Conservation (phyloP, 2,329 filamentous ascomycete genomes). For the Neopestalotiopsis clavispora region DNA sequence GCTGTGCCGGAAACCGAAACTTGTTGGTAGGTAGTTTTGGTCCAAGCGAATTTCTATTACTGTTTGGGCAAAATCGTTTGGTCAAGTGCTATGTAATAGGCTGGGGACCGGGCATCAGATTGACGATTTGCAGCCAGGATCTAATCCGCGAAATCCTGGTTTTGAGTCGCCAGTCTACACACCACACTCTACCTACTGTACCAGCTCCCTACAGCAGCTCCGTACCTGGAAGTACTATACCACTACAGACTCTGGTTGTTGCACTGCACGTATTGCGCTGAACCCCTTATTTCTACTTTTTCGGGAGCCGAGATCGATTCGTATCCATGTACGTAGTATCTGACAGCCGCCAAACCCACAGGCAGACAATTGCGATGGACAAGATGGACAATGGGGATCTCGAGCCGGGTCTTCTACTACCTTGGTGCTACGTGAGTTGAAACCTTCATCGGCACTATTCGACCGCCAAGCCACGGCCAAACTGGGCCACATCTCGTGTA, state of each 20-base stretch:
- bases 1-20: neutral
- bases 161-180: neutral
- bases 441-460: constrained; percentile 7
- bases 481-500: constrained; percentile 13
- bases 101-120: neutral
- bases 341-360: neutral
- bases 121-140: neutral
- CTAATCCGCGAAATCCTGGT: neutral
- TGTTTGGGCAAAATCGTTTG: neutral
- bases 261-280: neutral
- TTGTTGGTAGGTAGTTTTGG: neutral
- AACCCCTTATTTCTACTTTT: neutral
- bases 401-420: neutral
- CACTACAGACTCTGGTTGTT: too few species aligned
- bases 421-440: constrained; percentile 8
- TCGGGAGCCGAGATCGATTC: too few species aligned
- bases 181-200: too few species aligned
- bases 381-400: neutral
- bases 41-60: too few species aligned
- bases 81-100: neutral
- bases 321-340: neutral
- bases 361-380: neutral
- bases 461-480: neutral
- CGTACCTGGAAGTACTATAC: too few species aligned
- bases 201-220: too few species aligned